phyloP scores from a whole-genome alignment of 1,139 yeast genomes.

The Saccharomyces hybrid region DNA sequence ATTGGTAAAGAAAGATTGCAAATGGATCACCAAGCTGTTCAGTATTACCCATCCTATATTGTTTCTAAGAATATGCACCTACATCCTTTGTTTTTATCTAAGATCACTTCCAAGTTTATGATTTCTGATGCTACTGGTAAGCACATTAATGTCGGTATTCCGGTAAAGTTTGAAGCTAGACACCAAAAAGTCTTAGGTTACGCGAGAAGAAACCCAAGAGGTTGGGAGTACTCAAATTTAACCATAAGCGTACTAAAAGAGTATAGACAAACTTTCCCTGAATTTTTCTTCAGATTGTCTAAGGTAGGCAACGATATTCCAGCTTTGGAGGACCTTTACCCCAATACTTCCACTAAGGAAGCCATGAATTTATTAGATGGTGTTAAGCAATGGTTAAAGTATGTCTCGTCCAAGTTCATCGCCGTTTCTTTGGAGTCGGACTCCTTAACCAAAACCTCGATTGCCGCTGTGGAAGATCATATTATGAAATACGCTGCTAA shows the following conservation, averaged over 20 bases:
- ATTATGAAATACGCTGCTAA: constrained; percentile 44
- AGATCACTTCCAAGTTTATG: constrained; percentile 66
- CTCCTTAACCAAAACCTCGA: constrained; percentile 60
- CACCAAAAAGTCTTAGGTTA: constrained; percentile 84
- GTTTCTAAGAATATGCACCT: constrained; percentile 54
- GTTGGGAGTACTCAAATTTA: constrained; percentile 80
- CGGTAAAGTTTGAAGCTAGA: constrained; percentile 72
- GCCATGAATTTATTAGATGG: constrained; percentile 40
- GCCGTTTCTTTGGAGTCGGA: constrained; percentile 75
- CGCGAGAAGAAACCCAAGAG: constrained; percentile 56
- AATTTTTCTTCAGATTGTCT: constrained; percentile 39
- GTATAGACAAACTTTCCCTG: constrained; percentile 57
- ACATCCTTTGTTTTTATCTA: constrained; percentile 62
- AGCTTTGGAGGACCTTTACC: constrained; percentile 36
- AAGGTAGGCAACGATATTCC: constrained; percentile 37
- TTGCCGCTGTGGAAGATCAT: constrained; percentile 59
- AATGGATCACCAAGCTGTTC: constrained; percentile 48
- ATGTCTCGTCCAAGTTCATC: constrained; percentile 47
- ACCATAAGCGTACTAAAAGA: constrained; percentile 61
- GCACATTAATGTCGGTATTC: constrained; percentile 72
- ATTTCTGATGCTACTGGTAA: constrained; percentile 48
- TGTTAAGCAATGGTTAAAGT: constrained; percentile 53
- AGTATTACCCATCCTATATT: constrained; percentile 61
- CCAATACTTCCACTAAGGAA: constrained; percentile 32
- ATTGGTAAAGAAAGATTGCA: constrained; percentile 54